Evolutionary conservation across 2,329 filamentous ascomycete species (phyloP).

Genomic region (Cercospora canescens): DNA sequence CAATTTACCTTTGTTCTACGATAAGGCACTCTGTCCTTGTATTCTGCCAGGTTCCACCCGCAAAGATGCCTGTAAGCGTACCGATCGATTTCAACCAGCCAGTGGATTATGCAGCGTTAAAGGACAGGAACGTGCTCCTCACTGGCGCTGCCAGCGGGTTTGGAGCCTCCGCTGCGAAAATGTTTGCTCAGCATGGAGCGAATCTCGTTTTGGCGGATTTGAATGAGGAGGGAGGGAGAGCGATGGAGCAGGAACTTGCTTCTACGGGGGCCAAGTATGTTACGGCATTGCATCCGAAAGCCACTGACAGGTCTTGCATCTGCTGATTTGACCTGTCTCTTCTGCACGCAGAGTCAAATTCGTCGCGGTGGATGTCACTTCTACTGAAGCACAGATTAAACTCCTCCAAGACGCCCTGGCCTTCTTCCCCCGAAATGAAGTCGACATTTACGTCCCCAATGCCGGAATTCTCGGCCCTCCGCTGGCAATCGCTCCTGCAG

Average conservation of each 20-base stretch:
- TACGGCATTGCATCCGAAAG: background rate
- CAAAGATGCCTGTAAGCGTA: conserved; percentile 2
- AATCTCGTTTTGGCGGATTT: conserved; percentile 2
- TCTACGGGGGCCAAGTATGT: background rate
- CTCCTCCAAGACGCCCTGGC: conserved; percentile 1
- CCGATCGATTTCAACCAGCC: background rate
- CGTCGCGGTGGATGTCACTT: background rate
- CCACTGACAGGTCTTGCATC: no score
- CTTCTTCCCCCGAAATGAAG: conserved; percentile 4
- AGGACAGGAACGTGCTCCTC: conserved; percentile 3
- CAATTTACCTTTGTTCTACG: background rate
- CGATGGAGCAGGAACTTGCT: background rate
- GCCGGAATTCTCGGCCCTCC: background rate
- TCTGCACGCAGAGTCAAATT: background rate
- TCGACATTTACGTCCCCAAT: conserved; percentile 6
- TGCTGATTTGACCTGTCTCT: background rate
- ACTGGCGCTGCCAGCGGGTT: conserved; percentile 3
- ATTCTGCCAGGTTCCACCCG: no score
- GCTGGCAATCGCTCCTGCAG: background rate
- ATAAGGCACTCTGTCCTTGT: no score
- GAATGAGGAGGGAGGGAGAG: background rate
- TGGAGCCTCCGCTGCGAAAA: background rate
- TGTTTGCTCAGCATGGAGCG: conserved; percentile 4
- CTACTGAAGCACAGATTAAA: background rate
- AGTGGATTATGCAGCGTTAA: background rate